Percentiles rank a stretch among this genome's conserved stretches.
These are phyloP conservation scores for Hondaea fermentalgiana DNA, from an alignment of 108 stramenopile species.

Conservation along the genomic window DNA sequence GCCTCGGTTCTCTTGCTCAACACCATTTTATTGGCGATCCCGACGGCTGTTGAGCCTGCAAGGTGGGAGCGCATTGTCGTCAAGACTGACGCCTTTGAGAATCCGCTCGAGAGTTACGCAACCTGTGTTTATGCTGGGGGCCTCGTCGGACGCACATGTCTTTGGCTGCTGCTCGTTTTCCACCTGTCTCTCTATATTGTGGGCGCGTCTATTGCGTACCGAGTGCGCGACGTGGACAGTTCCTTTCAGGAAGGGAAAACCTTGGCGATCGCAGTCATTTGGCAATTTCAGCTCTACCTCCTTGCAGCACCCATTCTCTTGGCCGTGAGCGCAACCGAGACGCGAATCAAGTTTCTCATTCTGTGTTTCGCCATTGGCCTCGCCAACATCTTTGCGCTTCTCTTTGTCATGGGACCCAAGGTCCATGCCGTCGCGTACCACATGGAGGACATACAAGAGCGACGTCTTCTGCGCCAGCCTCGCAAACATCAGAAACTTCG, in stretches of 20 bases:
- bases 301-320: not conserved
- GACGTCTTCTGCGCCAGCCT: no score
- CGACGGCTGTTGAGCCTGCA: not conserved
- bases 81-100: not conserved
- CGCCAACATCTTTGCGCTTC: not conserved
- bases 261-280: not conserved
- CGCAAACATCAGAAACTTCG: no score
- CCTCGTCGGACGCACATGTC: not conserved
- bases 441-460: no score
- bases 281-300: not conserved
- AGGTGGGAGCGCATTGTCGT: not conserved
- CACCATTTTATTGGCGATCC: not conserved
- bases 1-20: not conserved
- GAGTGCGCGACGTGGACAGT: not conserved
- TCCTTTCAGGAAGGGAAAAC: not conserved
- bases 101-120: not conserved
- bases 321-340: not conserved
- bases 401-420: not conserved
- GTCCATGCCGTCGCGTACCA: not conserved
- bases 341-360: not conserved
- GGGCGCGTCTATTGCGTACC: not conserved
- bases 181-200: not conserved
- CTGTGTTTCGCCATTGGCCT: not conserved
- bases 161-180: not conserved
- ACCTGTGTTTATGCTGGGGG: not conserved